Percentiles rank a stretch among this genome's conserved stretches.
phyloP scores from a whole-genome alignment of 1,139 yeast genomes.

The Yueomyces sp. region DNA sequence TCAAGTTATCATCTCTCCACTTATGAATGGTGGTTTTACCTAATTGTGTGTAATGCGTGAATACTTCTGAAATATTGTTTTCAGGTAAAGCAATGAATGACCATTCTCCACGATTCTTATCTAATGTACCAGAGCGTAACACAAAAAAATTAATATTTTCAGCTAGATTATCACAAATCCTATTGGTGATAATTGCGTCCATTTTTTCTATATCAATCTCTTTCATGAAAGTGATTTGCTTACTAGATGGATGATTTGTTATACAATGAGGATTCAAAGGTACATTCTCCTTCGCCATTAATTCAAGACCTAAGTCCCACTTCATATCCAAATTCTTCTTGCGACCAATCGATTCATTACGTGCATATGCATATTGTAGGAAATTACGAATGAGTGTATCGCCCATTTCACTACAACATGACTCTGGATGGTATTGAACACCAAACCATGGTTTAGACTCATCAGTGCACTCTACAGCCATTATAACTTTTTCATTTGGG shows the following conservation, averaged over 20 bases:
- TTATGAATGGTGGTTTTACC: conserved; percentile 24
- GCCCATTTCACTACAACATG: conserved; percentile 72
- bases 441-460: conserved; percentile 61
- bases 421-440: conserved; percentile 96
- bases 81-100: conserved; percentile 71
- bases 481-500: conserved; percentile 32
- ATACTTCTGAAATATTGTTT: conserved; percentile 35
- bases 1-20: conserved; percentile 17
- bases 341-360: background rate
- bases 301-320: background rate
- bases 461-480: conserved; percentile 60
- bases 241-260: background rate
- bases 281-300: background rate
- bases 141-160: conserved; percentile 14
- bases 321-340: conserved; percentile 1
- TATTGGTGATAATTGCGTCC: conserved; percentile 11
- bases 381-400: conserved; percentile 47
- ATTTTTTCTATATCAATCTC: conserved; percentile 3
- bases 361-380: conserved; percentile 35
- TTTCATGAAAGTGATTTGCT: background rate
- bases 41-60: conserved; percentile 40
- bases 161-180: conserved; percentile 10
- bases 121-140: conserved; percentile 19
- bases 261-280: background rate
- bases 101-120: conserved; percentile 49